Base-by-base conservation (phyloP, 192 early-diverging fungal genomes). In the Funneliformis mosseae region DNA sequence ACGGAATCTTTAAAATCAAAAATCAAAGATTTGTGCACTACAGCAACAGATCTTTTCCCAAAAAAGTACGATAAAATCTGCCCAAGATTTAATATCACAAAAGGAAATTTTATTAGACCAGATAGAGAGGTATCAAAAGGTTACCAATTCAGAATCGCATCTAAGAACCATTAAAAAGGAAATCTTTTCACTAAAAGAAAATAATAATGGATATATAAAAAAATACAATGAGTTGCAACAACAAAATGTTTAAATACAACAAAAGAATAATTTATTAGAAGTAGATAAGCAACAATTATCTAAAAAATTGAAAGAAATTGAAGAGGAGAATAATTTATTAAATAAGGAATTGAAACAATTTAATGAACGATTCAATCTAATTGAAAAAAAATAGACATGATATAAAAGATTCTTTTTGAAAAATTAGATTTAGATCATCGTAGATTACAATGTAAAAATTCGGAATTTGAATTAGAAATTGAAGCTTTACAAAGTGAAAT, bases 171-270 rank as follows among this genome's bases (percentile, higher is more conserved):
- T 64, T 64, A 23, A 28, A 64, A 23, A 64, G 28, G 25, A 27
- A 27, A 18, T 55, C 14, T 0, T 5, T 55, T 18, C 50, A 55
- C 18, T 55, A 55, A 55, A 18, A 5, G 50, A 55, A 55, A 18
- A 55, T 0, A 55, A 55, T 55, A 55, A 55, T 55, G 50, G 18
- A 18, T 55, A 18, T 55, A 55, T 18, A 21, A 55, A 3, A 55
- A 55, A 55, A 18, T 12, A 25, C 27, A 64, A 64, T 64, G 63
- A 64, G 28, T 64, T 64, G 27, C 63, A 64, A 64, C 63, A 64
- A 64, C 27, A 64, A 64, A 64, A 64, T 25, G n/a, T 28, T 28
- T 25, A 64, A 64, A 9, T 27, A 27, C 27, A 8, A 12, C 63
- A 64, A 64, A 21, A 21, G 27, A 64, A 64, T 64, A 23, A 64